phyloP scores from a whole-genome alignment of 805 yeast genomes.

The Starmerella kuoi region DNA sequence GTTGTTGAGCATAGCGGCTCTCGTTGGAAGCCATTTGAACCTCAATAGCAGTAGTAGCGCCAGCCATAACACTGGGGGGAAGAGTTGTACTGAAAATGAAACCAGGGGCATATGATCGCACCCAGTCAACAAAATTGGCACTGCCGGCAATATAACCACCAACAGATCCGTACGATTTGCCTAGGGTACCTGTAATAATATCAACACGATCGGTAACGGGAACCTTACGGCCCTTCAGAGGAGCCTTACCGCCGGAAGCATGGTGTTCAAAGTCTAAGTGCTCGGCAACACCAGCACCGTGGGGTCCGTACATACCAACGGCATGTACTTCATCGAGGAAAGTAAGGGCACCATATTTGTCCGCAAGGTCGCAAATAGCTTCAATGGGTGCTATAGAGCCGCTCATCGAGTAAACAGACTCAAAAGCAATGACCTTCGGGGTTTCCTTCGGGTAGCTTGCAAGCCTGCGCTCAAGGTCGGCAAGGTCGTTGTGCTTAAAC shows the following conservation, averaged over 20 bases:
- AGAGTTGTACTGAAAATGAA: constrained; percentile 92
- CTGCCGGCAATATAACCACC: constrained; percentile 97
- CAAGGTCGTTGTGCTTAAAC: constrained; percentile 81
- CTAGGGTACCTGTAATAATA: constrained; percentile 93
- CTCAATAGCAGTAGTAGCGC: constrained; percentile 77
- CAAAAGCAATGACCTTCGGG: constrained; percentile 94
- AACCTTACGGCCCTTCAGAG: constrained; percentile 32
- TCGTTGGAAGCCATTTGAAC: constrained; percentile 64
- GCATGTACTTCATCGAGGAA: constrained; percentile 98
- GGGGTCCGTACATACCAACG: constrained; percentile 98
- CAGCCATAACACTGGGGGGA: constrained; percentile 98
- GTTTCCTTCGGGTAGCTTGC: constrained; percentile 69
- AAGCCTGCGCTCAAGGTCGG: constrained; percentile 67
- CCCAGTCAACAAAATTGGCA: constrained; percentile 76
- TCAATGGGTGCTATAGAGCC: constrained; percentile 94
- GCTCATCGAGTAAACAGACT: constrained; percentile 95
- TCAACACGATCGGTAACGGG: constrained; percentile 75
- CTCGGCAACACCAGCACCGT: constrained; percentile 99
- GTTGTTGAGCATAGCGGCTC: constrained; percentile 76
- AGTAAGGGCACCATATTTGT: constrained; percentile 92
- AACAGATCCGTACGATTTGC: constrained; percentile 92
- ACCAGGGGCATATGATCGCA: constrained; percentile 93
- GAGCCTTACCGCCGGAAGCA: constrained; percentile 43
- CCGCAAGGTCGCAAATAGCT: constrained; percentile 87
- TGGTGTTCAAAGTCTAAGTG: constrained; percentile 83